phyloP scores from a whole-genome alignment of 2,329 filamentous ascomycete genomes.

The Eurotiales sp. region DNA sequence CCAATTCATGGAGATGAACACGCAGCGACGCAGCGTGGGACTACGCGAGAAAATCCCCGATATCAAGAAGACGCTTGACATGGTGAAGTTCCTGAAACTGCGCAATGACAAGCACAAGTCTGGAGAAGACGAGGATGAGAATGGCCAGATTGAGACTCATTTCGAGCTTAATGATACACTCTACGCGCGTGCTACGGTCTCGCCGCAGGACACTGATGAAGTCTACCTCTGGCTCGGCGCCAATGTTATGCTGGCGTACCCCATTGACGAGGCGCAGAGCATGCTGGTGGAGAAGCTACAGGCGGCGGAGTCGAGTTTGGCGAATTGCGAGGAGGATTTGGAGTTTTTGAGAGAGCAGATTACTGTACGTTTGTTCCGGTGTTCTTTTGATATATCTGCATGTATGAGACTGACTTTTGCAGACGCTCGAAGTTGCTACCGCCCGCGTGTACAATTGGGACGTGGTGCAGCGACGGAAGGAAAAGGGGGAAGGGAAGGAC shows the following conservation, averaged over 20 bases:
- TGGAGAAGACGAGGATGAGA: not conserved
- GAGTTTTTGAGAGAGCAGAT: slow-evolving; percentile 96
- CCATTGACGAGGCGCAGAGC: slow-evolving; percentile 77
- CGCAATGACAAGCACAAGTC: not conserved
- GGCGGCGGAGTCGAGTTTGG: slow-evolving; percentile 73
- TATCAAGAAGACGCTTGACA: slow-evolving; percentile 92
- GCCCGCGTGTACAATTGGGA: slow-evolving; percentile 99
- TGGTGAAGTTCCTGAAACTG: slow-evolving; percentile 79
- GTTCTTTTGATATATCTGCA: slow-evolving; percentile 7
- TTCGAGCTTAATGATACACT: slow-evolving; percentile 97
- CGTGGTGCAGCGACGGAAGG: slow-evolving; percentile 90
- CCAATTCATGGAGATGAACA: slow-evolving; percentile 98
- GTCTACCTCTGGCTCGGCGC: slow-evolving; percentile 96
- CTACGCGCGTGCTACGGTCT: slow-evolving; percentile 80
- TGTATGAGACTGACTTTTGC: slow-evolving; percentile 15
- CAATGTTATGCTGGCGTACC: slow-evolving; percentile 96
- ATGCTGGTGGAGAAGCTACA: slow-evolving; percentile 73
- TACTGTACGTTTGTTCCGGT: slow-evolving; percentile 59
- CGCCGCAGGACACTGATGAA: slow-evolving; percentile 68
- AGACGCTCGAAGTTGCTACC: slow-evolving; percentile 95
- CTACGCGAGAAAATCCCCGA: slow-evolving; percentile 95
- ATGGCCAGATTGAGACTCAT: slow-evolving; percentile 67
- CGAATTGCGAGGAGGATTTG: slow-evolving; percentile 92
- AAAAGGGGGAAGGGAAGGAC: slow-evolving; percentile 59
- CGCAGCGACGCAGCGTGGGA: slow-evolving; percentile 74